Conservation (phyloP, 768 basidiomycete species). For the Porpolomopsis calyptriformis region DNA sequence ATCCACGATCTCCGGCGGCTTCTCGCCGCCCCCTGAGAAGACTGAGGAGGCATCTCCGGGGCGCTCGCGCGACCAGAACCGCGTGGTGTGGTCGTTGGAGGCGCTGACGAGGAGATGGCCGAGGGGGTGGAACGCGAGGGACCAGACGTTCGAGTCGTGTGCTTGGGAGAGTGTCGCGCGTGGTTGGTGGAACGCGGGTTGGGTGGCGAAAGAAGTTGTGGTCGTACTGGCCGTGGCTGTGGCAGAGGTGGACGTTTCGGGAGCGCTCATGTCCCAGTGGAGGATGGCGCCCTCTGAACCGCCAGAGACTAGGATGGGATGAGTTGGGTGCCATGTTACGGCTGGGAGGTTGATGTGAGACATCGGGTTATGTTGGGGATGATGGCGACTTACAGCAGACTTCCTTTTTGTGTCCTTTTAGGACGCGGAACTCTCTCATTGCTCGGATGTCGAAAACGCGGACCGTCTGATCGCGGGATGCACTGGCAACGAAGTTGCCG, state of each 20-base stretch:
- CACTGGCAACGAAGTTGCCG: slow-evolving; percentile 88
- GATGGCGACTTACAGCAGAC: slow-evolving; percentile 68
- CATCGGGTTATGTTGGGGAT: background rate
- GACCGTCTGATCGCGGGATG: slow-evolving; percentile 88
- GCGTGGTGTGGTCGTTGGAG: slow-evolving; percentile 96
- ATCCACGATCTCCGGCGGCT: slow-evolving; percentile 62
- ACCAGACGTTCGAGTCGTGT: slow-evolving; percentile 97
- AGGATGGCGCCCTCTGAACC: slow-evolving; percentile 90
- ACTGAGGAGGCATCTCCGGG: slow-evolving; percentile 74
- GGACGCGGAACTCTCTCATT: slow-evolving; percentile 87
- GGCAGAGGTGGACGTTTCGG: slow-evolving; percentile 37
- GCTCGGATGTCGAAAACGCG: slow-evolving; percentile 96
- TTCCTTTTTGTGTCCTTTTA: slow-evolving; percentile 97
- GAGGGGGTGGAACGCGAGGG: slow-evolving; percentile 88
- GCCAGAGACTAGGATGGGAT: slow-evolving; percentile 85
- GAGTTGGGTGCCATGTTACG: slow-evolving; percentile 91
- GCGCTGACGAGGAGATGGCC: slow-evolving; percentile 90
- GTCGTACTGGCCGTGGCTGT: slow-evolving; percentile 1
- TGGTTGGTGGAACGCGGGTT: slow-evolving; percentile 38
- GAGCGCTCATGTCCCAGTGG: slow-evolving; percentile 82
- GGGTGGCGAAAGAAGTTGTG: slow-evolving; percentile 13
- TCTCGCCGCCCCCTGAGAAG: slow-evolving; percentile 74
- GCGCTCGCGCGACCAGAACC: slow-evolving; percentile 95
- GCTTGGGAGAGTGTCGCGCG: slow-evolving; percentile 87
- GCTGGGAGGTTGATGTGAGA: slow-evolving; percentile 33